Conservation (phyloP, 106 monocot genomes). For the Chionographis japonica region DNA sequence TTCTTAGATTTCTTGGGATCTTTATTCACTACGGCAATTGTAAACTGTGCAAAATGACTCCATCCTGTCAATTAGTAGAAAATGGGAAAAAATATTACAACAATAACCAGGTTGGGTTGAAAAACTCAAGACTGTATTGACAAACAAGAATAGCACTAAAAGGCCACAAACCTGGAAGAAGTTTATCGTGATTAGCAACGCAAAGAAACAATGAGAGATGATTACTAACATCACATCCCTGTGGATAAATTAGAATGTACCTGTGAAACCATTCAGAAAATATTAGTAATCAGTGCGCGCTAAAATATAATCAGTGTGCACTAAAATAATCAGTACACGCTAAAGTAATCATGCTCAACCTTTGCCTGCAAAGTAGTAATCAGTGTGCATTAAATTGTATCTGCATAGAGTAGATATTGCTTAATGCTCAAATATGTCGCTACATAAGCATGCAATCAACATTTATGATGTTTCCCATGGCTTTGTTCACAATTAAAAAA, state of each 20-base stretch:
- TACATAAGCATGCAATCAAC: no score
- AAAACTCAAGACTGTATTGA: not conserved
- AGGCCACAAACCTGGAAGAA: slow-evolving; percentile 71
- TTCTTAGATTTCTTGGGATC: slow-evolving; percentile 95
- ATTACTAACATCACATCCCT: slow-evolving; percentile 94
- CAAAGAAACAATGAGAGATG: slow-evolving; percentile 95
- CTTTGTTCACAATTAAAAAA: no score
- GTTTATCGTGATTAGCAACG: slow-evolving; percentile 94
- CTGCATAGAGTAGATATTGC: no score
- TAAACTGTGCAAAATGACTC: slow-evolving; percentile 97
- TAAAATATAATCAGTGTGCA: no score
- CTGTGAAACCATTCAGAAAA: slow-evolving; percentile 42
- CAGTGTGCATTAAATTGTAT: no score
- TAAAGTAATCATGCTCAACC: no score
- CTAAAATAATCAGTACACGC: no score
- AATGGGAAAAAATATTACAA: not conserved
- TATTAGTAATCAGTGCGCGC: no score
- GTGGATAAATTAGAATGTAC: slow-evolving; percentile 98
- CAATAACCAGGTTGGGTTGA: not conserved
- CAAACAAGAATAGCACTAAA: not conserved
- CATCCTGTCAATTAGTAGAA: slow-evolving; percentile 55
- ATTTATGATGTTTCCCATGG: no score
- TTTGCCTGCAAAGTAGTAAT: no score
- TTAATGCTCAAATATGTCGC: no score
- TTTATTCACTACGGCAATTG: slow-evolving; percentile 91